Conservation (phyloP, 768 basidiomycete genomes). For the Mycena haematopus region DNA sequence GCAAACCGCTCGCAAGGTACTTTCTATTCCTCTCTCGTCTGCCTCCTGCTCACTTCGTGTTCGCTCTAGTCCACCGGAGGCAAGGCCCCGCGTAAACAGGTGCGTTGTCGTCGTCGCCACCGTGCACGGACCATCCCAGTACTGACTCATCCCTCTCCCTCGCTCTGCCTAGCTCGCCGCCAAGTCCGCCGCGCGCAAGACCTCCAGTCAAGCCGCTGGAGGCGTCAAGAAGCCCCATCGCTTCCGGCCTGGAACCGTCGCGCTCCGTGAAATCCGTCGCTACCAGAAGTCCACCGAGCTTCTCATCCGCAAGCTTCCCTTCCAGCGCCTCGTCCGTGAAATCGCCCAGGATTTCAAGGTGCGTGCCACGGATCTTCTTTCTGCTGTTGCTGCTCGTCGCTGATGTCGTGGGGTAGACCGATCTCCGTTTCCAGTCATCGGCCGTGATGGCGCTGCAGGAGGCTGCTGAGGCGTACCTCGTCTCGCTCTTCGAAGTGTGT, state of each 20-base stretch:
- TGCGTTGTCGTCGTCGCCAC: conserved; percentile 29
- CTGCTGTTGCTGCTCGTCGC: no score
- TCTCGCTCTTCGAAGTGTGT: conserved; percentile 70
- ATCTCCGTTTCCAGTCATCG: conserved; percentile 79
- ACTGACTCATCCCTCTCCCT: conserved; percentile 1
- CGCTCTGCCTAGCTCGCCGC: conserved; percentile 24
- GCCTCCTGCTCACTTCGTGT: not conserved
- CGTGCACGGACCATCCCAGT: not conserved
- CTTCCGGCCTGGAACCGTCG: conserved; percentile 32
- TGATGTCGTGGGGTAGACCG: conserved; percentile 38
- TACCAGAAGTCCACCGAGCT: conserved; percentile 33
- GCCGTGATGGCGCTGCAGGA: conserved; percentile 85
- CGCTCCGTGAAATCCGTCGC: conserved; percentile 31
- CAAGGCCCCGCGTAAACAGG: conserved; percentile 47
- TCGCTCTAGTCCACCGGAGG: conserved; percentile 33
- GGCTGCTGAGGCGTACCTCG: conserved; percentile 80
- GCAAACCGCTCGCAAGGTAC: conserved; percentile 32
- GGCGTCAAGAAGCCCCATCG: conserved; percentile 50
- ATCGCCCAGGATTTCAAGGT: conserved; percentile 70
- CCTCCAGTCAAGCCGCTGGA: conserved; percentile 40
- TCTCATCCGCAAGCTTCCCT: conserved; percentile 32
- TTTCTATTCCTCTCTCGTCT: not conserved
- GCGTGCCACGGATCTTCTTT: conserved; percentile 8
- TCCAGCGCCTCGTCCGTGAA: conserved; percentile 57
- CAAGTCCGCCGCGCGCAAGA: conserved; percentile 30